Percentiles rank a stretch among this genome's conserved stretches.
phyloP scores from a whole-genome alignment of 805 yeast genomes.

The Monosporozyma yasuniensis region DNA sequence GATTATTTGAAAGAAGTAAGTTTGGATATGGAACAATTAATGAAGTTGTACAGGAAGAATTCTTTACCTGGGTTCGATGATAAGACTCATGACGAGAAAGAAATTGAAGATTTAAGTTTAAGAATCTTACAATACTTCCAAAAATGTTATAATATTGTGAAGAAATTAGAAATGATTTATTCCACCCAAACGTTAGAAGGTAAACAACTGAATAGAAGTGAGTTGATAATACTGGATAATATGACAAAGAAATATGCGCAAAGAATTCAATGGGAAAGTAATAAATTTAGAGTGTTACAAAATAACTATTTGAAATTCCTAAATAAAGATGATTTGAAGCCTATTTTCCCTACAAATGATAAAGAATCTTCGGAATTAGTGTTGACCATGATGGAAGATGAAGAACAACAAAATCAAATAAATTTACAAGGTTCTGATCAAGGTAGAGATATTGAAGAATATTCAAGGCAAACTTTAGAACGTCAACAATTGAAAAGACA shows the following conservation, averaged over 20 bases:
- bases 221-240: constrained; percentile 62
- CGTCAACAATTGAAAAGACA: constrained; percentile 25
- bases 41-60: constrained; percentile 67
- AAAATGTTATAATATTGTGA: constrained; percentile 65
- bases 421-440: constrained; percentile 18
- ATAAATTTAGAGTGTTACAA: constrained; percentile 77
- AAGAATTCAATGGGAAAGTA: constrained; percentile 69
- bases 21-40: constrained; percentile 48
- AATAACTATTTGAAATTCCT: constrained; percentile 79
- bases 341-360: constrained; percentile 26
- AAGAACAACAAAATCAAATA: neutral
- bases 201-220: constrained; percentile 32
- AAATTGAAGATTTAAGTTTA: constrained; percentile 71
- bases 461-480: constrained; percentile 27
- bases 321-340: constrained; percentile 67
- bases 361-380: constrained; percentile 19
- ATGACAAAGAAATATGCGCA: constrained; percentile 78
- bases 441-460: constrained; percentile 30
- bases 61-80: constrained; percentile 84
- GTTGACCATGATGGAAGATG: constrained; percentile 28
- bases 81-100: constrained; percentile 61
- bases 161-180: constrained; percentile 46
- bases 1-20: constrained; percentile 46
- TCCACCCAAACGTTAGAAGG: constrained; percentile 33
- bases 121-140: constrained; percentile 70